phyloP scores from a whole-genome alignment of 1,139 yeast genomes.

The Arxiozyma telluris region DNA sequence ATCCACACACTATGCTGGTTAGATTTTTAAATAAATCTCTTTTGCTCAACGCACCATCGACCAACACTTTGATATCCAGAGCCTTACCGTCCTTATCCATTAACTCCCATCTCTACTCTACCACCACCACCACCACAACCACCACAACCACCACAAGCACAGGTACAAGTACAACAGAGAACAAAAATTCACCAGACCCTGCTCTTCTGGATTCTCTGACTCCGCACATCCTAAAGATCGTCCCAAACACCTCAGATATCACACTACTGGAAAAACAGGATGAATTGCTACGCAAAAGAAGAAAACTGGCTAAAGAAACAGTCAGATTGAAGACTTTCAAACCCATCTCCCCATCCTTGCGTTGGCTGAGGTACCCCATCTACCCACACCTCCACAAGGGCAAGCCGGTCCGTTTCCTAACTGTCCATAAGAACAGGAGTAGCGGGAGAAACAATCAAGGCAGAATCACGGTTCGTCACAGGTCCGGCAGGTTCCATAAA shows the following conservation, averaged over 20 bases:
- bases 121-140: background rate
- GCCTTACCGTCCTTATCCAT: background rate
- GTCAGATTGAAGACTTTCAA: conserved; percentile 68
- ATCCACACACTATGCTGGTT: background rate
- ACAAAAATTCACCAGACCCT: background rate
- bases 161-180: background rate
- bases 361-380: conserved; percentile 84
- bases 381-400: conserved; percentile 86
- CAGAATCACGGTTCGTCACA: conserved; percentile 80
- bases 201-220: background rate
- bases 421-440: conserved; percentile 60
- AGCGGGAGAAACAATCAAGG: conserved; percentile 93
- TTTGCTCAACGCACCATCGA: background rate
- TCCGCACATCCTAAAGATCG: conserved; percentile 29
- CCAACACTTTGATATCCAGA: background rate
- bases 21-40: background rate
- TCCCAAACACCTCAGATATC: conserved; percentile 37
- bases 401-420: conserved; percentile 65
- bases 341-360: conserved; percentile 78
- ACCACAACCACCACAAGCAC: background rate
- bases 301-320: conserved; percentile 60
- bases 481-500: conserved; percentile 89
- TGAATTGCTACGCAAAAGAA: conserved; percentile 58
- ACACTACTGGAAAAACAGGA: conserved; percentile 80
- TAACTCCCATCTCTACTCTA: background rate